Evolutionary conservation across 1,284 basidiomycete species (phyloP), one percentile per base, ranked within the genome.

Genomic region (Ceratobasidium theobromae): DNA sequence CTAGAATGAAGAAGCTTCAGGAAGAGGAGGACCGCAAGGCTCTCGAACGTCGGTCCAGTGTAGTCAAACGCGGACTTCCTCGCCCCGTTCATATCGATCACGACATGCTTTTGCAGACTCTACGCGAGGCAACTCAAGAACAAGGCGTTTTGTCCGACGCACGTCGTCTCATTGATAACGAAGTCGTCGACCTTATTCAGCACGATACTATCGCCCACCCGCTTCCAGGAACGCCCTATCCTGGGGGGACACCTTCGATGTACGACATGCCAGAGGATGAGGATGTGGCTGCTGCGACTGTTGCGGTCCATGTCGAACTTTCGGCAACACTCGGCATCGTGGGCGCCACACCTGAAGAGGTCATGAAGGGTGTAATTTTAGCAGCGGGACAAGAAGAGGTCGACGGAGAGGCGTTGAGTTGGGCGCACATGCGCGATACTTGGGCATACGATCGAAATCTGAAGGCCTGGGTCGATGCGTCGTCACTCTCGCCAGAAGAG

Each of bases 201-300:
- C 94, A 99, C 75, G 97, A 99, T 76, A 84, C 93, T 4, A 85
- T 97, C 67, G 83, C 86, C 0, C 83, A 96, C 76, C 95, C 97
- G 1, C 79, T 98, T 16, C 92, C 95, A 5, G 96, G 97, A 1
- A 94, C 92, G 4, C 82, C 84, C n/a, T 81, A 84, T 16, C 86
- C 94, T 2, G 93, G 93, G 4, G 84, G 85, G 16, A 86, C 87
- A 0, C 76, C 80, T 16, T 93, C 93, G 11, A 74, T 79, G 0
- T 95, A 98, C 72, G 82, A 85, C 51, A 81, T 86, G 46, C 89
- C 96, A 0, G 81, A 85, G 25, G 95, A 98, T 75, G 86, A 87
- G 1, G 82, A 84, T 45, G 79, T 98, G n/a, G 83, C 82, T 1
- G 78, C 78, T 4, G 97, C 97, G 1, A 88, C 86, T 71, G 76